Evolutionary conservation across 2,329 filamentous ascomycete genomes (phyloP).

Genomic region (Colletotrichum navitas): DNA sequence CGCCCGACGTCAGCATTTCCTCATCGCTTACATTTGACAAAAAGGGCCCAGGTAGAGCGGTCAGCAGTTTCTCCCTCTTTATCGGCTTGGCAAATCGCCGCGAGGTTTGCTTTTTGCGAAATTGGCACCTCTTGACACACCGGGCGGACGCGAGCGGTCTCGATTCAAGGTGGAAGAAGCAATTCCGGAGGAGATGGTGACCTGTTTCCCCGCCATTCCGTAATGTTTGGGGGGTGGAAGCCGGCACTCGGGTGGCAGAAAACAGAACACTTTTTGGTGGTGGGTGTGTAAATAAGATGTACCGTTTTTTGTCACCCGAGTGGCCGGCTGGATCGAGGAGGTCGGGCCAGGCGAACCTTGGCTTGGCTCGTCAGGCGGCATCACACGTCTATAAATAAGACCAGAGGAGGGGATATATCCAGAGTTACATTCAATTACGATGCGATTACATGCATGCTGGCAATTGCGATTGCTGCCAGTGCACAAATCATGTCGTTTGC

Average conservation of each 20-base stretch:
- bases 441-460: neutral
- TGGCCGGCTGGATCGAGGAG: neutral
- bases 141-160: constrained; percentile 1
- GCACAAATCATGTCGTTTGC: neutral
- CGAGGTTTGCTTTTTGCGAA: neutral
- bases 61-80: neutral
- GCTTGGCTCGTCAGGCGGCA: neutral
- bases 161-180: constrained; percentile 3
- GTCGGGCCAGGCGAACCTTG: neutral
- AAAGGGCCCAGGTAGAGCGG: neutral
- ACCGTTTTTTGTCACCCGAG: too few species aligned
- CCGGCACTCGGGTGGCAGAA: too few species aligned
- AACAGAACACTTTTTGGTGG: neutral
- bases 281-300: too few species aligned
- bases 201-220: neutral
- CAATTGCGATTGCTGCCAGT: neutral
- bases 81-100: neutral
- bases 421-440: constrained; percentile 12
- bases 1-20: neutral
- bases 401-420: neutral
- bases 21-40: neutral
- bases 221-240: neutral
- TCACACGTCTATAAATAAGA: constrained; percentile 21
- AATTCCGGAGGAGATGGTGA: neutral
- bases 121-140: constrained; percentile 4